Evolutionary conservation across 768 basidiomycete species (phyloP).

Genomic region (Asterophora parasitica): DNA sequence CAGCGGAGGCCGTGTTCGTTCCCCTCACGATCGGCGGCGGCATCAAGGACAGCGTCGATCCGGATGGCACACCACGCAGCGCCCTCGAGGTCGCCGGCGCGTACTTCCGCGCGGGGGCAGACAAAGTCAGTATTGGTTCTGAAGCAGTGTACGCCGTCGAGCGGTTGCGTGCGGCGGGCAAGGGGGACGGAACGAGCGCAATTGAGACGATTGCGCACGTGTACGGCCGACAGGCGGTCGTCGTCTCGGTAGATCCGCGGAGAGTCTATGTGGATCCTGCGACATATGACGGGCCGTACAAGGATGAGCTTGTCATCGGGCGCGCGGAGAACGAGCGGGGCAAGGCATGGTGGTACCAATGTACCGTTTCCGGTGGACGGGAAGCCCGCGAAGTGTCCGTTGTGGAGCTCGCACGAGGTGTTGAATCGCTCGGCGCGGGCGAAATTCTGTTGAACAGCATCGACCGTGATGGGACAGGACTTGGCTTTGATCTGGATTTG

Average conservation of each 20-base stretch:
- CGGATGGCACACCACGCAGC: constrained; percentile 81
- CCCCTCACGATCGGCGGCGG: constrained; percentile 99
- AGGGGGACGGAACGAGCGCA: constrained; percentile 69
- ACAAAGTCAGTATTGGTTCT: constrained; percentile 96
- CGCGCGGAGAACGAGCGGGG: constrained; percentile 53
- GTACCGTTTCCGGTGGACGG: constrained; percentile 92
- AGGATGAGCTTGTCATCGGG: constrained; percentile 53
- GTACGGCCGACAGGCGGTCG: constrained; percentile 96
- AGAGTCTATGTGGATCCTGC: constrained; percentile 70
- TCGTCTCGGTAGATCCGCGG: constrained; percentile 94
- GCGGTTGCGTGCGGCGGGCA: constrained; percentile 51
- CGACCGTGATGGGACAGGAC: constrained; percentile 90
- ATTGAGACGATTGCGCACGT: constrained; percentile 88
- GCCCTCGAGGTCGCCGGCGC: constrained; percentile 94
- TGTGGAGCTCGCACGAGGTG: constrained; percentile 86
- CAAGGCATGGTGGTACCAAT: constrained; percentile 98
- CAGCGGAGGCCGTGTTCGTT: constrained; percentile 88
- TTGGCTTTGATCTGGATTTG: constrained; percentile 87
- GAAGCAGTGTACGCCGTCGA: constrained; percentile 96
- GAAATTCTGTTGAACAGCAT: constrained; percentile 96
- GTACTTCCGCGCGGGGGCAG: constrained; percentile 96
- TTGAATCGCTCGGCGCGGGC: constrained; percentile 88
- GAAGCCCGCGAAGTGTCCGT: constrained; percentile 80
- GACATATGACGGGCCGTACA: constrained; percentile 67
- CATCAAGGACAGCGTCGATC: constrained; percentile 93